Conservation (phyloP, 306 rosid genomes). For the Oxytropis ochrocephala region DNA sequence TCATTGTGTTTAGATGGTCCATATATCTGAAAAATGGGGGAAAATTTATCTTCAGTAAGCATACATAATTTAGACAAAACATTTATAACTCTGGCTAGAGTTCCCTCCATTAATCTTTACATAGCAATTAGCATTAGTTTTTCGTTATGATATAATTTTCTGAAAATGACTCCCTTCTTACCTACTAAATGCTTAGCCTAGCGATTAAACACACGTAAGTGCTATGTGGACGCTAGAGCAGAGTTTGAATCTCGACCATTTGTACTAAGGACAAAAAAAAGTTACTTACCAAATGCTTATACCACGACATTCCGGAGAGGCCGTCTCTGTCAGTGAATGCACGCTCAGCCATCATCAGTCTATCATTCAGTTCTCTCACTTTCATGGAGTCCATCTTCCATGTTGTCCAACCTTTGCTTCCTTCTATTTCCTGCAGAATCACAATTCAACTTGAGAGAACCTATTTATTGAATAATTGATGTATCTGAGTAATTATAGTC, state of each 20-base stretch:
- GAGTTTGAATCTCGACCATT: too few species aligned
- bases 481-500: too few species aligned
- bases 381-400: constrained; percentile 36
- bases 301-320: constrained; percentile 58
- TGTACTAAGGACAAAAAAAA: too few species aligned
- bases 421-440: constrained; percentile 42
- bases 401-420: constrained; percentile 33
- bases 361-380: constrained; percentile 64
- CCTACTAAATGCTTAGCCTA: too few species aligned
- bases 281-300: constrained; percentile 61
- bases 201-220: too few species aligned
- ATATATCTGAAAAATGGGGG: constrained; percentile 39
- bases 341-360: constrained; percentile 67
- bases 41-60: background rate
- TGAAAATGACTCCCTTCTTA: too few species aligned
- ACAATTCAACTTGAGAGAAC: background rate
- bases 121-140: background rate
- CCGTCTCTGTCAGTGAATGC: constrained; percentile 68
- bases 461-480: too few species aligned
- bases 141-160: background rate
- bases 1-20: constrained; percentile 57
- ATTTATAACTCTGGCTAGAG: background rate
- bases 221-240: too few species aligned
- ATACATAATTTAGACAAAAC: background rate
- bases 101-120: background rate